A percentile compares a stretch with the other conserved stretches of the same genome.
phyloP scores from a whole-genome alignment of 331 rosid genomes.

The Stylosanthes scabra region DNA sequence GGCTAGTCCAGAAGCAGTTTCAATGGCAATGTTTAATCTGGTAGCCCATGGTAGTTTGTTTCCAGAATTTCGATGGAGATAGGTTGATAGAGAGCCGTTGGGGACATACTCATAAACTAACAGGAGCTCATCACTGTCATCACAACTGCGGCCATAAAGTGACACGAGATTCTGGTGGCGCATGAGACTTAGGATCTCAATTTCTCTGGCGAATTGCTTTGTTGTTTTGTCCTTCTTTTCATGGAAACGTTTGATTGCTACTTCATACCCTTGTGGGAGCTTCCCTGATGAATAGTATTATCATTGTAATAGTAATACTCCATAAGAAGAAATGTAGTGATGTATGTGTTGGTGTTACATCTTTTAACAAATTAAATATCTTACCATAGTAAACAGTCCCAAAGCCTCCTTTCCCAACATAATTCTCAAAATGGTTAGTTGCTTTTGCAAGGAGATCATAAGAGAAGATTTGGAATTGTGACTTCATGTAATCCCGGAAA shows the following conservation, averaged over 20 bases:
- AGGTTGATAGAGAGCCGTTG: slow-evolving; percentile 66
- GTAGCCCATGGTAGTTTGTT: slow-evolving; percentile 52
- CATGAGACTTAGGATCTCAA: slow-evolving; percentile 43
- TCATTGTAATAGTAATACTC: no score
- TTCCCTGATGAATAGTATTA: slow-evolving; percentile 47
- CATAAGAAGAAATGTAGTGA: neutral
- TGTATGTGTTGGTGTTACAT: neutral
- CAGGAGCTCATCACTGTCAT: slow-evolving; percentile 51
- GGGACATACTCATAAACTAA: slow-evolving; percentile 67
- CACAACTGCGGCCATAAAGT: slow-evolving; percentile 64
- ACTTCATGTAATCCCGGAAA: neutral
- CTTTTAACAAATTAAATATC: neutral
- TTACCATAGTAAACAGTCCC: slow-evolving; percentile 33
- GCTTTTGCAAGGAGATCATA: slow-evolving; percentile 34
- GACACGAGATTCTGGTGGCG: slow-evolving; percentile 63
- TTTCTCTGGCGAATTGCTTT: slow-evolving; percentile 72
- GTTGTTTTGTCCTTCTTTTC: slow-evolving; percentile 49
- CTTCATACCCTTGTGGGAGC: slow-evolving; percentile 61
- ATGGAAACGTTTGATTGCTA: slow-evolving; percentile 67
- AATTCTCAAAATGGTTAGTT: slow-evolving; percentile 27
- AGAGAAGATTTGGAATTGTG: slow-evolving; percentile 27
- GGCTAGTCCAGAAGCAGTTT: slow-evolving; percentile 61
- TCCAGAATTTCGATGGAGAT: slow-evolving; percentile 42
- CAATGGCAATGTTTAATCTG: slow-evolving; percentile 70
- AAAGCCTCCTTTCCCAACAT: slow-evolving; percentile 43